phyloP scores from a whole-genome alignment of 768 basidiomycete species.

The Podaxis sp. region DNA sequence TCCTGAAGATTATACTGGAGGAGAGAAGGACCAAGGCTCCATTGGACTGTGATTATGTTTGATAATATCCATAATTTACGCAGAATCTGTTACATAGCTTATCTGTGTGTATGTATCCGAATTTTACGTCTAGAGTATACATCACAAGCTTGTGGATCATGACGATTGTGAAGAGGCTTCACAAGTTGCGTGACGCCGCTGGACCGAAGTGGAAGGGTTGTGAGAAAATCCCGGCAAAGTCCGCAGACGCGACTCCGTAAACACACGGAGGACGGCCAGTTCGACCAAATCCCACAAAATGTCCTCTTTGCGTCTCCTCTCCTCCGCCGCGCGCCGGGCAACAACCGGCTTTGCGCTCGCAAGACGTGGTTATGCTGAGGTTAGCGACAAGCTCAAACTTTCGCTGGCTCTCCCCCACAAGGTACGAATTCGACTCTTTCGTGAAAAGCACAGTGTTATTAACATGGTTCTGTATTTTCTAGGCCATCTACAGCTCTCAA shows the following conservation, averaged over 20 bases:
- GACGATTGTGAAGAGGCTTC: neutral
- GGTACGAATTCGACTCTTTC: conserved; percentile 45
- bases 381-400: conserved; percentile 85
- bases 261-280: conserved; percentile 33
- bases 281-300: conserved; percentile 40
- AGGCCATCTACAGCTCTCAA: conserved; percentile 89
- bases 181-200: neutral
- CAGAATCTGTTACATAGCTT: neutral
- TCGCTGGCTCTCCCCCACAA: conserved; percentile 95
- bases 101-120: neutral
- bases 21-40: conserved; percentile 42
- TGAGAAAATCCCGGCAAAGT: conserved; percentile 19
- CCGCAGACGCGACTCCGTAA: conserved; percentile 36
- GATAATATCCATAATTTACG: neutral
- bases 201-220: neutral
- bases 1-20: conserved; percentile 56
- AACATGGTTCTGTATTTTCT: conserved; percentile 9
- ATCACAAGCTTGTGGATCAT: neutral
- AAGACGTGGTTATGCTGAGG: conserved; percentile 90
- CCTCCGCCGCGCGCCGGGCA: conserved; percentile 60
- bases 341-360: conserved; percentile 49
- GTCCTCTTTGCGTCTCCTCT: conserved; percentile 74
- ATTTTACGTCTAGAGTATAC: neutral
- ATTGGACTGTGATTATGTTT: conserved; percentile 31
- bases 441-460: neutral